Conservation (phyloP, 768 basidiomycete genomes). For the Leucosporidium scottii region DNA sequence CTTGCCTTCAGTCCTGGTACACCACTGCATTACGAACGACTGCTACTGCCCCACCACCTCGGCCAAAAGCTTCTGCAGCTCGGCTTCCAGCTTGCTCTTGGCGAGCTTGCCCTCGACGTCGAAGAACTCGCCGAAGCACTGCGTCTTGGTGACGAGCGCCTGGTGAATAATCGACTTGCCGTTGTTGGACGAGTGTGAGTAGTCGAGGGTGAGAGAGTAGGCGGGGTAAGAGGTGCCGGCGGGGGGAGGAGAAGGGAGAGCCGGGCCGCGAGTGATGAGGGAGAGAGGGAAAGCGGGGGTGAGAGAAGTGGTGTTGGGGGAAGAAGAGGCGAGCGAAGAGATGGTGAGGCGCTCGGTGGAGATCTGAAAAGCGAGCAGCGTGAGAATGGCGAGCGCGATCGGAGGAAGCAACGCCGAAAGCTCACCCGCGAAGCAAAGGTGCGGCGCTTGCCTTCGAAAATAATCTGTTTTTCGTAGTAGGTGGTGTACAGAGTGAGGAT, state of each 20-base stretch:
- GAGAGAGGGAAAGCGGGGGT: neutral
- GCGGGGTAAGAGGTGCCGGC: constrained; percentile 10
- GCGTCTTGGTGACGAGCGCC: neutral
- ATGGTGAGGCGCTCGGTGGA: constrained; percentile 22
- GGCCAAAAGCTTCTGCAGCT: constrained; percentile 5
- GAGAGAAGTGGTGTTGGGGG: neutral
- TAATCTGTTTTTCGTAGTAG: constrained; percentile 71
- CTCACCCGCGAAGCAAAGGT: constrained; percentile 76
- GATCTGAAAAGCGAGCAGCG: constrained; percentile 6
- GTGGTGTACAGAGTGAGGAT: constrained; percentile 75
- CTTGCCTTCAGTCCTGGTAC: too few species aligned
- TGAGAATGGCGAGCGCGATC: neutral
- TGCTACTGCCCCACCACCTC: constrained; percentile 2
- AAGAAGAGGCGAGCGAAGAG: constrained; percentile 13
- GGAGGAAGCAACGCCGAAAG: constrained; percentile 17
- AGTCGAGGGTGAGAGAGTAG: constrained; percentile 15
- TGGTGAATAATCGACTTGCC: constrained; percentile 16
- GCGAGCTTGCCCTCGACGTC: constrained; percentile 11
- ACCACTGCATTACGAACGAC: neutral
- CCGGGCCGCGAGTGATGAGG: constrained; percentile 9
- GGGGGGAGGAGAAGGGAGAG: neutral
- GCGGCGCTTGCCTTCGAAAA: constrained; percentile 85
- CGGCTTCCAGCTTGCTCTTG: constrained; percentile 1
- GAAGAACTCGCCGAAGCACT: constrained; percentile 4
- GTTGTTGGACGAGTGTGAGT: constrained; percentile 18